phyloP scores from a whole-genome alignment of 306 rosid genomes.

The Datisca glomerata region DNA sequence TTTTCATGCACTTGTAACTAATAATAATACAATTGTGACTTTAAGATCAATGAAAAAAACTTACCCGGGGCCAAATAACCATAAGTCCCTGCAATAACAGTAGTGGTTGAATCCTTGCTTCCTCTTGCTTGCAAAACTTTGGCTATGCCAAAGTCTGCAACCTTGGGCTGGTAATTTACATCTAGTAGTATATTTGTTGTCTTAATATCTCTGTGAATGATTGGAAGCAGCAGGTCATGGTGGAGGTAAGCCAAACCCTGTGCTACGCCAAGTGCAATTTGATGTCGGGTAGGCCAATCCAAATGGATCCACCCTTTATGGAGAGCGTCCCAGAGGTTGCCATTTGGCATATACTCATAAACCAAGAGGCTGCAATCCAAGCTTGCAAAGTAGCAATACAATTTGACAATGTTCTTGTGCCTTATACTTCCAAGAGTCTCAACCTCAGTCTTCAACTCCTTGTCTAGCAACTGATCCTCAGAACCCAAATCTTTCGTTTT shows the following conservation, averaged over 20 bases:
- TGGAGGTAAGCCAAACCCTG: slow-evolving; percentile 94
- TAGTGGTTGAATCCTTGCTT: slow-evolving; percentile 72
- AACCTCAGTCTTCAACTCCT: slow-evolving; percentile 73
- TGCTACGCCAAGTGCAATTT: slow-evolving; percentile 70
- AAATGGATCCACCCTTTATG: slow-evolving; percentile 55
- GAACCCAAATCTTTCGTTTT: slow-evolving; percentile 35
- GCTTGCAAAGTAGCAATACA: slow-evolving; percentile 66
- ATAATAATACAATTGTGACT: too few species aligned
- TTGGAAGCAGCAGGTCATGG: slow-evolving; percentile 72
- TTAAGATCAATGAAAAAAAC: too few species aligned
- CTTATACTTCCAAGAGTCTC: slow-evolving; percentile 77
- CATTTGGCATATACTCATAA: slow-evolving; percentile 90
- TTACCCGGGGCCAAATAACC: slow-evolving; percentile 96
- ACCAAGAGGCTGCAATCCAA: slow-evolving; percentile 59
- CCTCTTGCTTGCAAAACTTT: slow-evolving; percentile 90
- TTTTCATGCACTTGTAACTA: too few species aligned
- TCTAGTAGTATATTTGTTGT: slow-evolving; percentile 81
- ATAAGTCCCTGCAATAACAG: slow-evolving; percentile 77
- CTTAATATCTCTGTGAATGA: slow-evolving; percentile 90
- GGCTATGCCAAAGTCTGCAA: slow-evolving; percentile 95
- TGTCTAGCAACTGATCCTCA: slow-evolving; percentile 47
- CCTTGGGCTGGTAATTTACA: slow-evolving; percentile 65
- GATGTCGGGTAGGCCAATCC: slow-evolving; percentile 90
- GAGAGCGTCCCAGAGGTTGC: slow-evolving; percentile 91
- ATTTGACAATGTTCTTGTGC: slow-evolving; percentile 85